Evolutionary conservation across 306 rosid species (phyloP), one percentile per base, ranked within the genome.

Genomic region (Adenanthera pavonina): DNA sequence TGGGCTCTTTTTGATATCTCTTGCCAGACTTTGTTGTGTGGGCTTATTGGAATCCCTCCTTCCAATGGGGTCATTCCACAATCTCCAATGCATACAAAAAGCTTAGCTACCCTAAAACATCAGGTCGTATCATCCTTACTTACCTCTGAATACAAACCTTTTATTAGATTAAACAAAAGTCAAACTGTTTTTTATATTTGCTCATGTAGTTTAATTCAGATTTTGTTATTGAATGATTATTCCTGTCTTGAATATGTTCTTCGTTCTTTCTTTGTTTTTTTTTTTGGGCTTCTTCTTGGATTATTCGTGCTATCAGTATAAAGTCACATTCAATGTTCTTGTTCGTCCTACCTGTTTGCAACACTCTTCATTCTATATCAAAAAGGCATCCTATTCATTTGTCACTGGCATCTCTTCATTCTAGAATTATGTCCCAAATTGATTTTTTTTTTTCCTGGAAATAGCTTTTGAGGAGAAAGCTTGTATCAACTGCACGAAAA

Each of bases 51-150:
- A 67, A 86, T 91, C 78, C 95, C 95, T 73, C 95, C 92, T 66
- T 80, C 95, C 59, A 91, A 91, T 60, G 95, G 95, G 14, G 95
- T 91, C 46, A 91, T 91, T 77, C 95, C 95, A 69, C 95, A 91
- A 78, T 91, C 95, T 87, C 95, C 95, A 1, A 91, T 91, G 95
- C 95, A 91, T 81, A 91, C 95, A 34, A 91, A 91, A 84, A 89
- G 91, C 83, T 76, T 91, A 78, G 95, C 92, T 76, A 89, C 95
- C 69, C 90, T 91, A 25, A 91, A 89, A 89, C 92, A 91, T 84
- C 95, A 89, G 88, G 94, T 91, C 68, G 14, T 52, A 57, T 66
- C 78, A 48, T 67, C 46, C 64, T 67, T 43, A 12, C 44, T 62
- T 14, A 35, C 16, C 47, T 43, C 68, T 72, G 57, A 38, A 40